A percentile compares a stretch with the other conserved stretches of the same genome.
phyloP scores from a whole-genome alignment of 2,329 filamentous ascomycete species.

The Ophiosphaerella narmari region DNA sequence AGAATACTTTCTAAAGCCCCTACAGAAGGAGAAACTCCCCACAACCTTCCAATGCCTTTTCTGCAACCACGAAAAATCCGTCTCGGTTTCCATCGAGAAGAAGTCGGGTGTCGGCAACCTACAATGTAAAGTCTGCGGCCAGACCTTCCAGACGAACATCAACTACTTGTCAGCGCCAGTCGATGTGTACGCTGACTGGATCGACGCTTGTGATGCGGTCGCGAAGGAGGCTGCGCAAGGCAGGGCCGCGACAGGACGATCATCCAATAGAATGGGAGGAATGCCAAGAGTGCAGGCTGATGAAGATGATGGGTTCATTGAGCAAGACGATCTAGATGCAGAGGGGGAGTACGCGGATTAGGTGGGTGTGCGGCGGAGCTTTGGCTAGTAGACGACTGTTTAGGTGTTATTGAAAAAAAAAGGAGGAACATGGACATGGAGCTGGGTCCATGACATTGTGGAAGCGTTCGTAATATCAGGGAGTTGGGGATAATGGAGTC shows the following conservation, averaged over 20 bases:
- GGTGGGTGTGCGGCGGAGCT: not conserved
- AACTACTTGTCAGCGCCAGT: constrained; percentile 92
- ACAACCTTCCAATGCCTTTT: constrained; percentile 96
- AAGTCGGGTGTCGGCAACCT: constrained; percentile 85
- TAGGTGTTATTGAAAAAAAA: not conserved
- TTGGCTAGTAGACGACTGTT: not conserved
- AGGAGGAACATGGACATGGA: not conserved
- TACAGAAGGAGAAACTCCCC: constrained; percentile 66
- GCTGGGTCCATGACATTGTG: not conserved
- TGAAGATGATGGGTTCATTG: constrained; percentile 44
- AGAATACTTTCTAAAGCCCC: constrained; percentile 11
- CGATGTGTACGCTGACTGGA: constrained; percentile 97
- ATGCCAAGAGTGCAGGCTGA: constrained; percentile 34
- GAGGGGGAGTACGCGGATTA: constrained; percentile 44
- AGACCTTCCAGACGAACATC: constrained; percentile 89
- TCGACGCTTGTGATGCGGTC: constrained; percentile 85
- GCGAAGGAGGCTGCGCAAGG: constrained; percentile 62
- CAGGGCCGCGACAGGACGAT: constrained; percentile 33
- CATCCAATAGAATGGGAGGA: constrained; percentile 31
- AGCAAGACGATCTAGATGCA: constrained; percentile 45
- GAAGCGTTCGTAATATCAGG: constrained; percentile 16
- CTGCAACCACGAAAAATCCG: constrained; percentile 95
- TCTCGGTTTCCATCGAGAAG: constrained; percentile 90
- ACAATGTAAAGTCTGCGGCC: constrained; percentile 89
- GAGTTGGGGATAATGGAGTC: constrained; percentile 2